These are phyloP conservation scores for Pelagophyceae sp. DNA, from an alignment of 352 stramenopile genomes.

Conservation along the genomic window DNA sequence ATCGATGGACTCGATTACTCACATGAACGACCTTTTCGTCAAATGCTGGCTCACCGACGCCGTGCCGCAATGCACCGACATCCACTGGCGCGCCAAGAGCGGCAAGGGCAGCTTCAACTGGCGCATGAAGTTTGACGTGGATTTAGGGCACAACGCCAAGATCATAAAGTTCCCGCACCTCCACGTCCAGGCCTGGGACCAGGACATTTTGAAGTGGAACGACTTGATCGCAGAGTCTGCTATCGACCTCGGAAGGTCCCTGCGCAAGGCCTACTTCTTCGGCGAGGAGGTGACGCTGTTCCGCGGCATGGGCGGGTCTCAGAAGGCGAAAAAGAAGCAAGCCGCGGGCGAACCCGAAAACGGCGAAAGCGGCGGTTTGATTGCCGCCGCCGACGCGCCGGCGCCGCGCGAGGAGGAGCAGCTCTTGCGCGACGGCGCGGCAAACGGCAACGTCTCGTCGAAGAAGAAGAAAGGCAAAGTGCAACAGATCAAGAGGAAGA, in stretches of 20 bases:
- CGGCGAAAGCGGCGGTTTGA: too few species aligned
- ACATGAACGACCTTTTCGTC: conserved; percentile 77
- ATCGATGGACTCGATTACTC: conserved; percentile 69
- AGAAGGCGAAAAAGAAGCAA: too few species aligned
- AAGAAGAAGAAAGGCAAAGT: too few species aligned
- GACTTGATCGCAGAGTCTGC: conserved; percentile 76
- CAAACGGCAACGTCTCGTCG: too few species aligned
- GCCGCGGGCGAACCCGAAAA: too few species aligned
- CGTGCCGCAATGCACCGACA: conserved; percentile 60
- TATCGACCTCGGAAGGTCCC: conserved; percentile 63
- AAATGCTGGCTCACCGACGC: conserved; percentile 68
- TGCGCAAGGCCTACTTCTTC: too few species aligned
- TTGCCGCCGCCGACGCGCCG: too few species aligned
- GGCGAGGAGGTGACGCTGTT: too few species aligned
- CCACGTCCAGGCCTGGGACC: conserved; percentile 82
- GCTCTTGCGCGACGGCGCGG: too few species aligned
- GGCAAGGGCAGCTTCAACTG: conserved; percentile 69
- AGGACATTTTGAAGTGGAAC: conserved; percentile 78
- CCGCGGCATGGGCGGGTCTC: too few species aligned
- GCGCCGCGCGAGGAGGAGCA: too few species aligned
- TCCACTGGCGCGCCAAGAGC: conserved; percentile 71
- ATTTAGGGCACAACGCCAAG: conserved; percentile 53
- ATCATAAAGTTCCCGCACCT: conserved; percentile 76
- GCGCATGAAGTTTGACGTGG: conserved; percentile 77
- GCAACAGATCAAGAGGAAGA: too few species aligned